Evolutionary conservation across 2,329 filamentous ascomycete species (phyloP), one percentile per base, ranked within the genome.

Genomic region (Eutypella sp.): DNA sequence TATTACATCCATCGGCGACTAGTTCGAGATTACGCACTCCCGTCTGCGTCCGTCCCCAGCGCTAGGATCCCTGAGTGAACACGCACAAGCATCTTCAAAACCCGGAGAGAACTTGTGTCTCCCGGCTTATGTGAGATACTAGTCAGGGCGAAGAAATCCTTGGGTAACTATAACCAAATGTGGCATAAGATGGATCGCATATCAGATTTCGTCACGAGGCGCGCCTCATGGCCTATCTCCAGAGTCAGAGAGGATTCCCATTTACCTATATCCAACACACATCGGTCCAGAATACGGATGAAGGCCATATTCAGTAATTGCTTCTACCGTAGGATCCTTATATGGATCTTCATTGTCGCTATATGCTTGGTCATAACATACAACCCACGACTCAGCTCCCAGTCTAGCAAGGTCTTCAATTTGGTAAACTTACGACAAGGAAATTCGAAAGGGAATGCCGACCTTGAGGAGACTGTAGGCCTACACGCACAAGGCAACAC

Each of bases 301-400:
- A 70, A 68, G 49, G 62, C 71, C 6, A 52, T 79, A 11, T 57
- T 80, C n/a, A 66, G 74, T 13, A 71, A 76, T 54, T 76, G 71
- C 53, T 64, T 78, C 29, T 78, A 78, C 54, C 69, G 75, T 34
- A 68, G 76, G 45, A 66, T 79, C 18, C 60, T 79, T 37, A 62
- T 76, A 57, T 79, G 76, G 76, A 66, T 65, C 5, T 48, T 72
- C n/a, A 60, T 67, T 13, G 57, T 70, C 41, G 59, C 72, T 40
- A 49, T 66, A 29, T 57, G 79, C 18, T 55, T 74, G 9, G 37
- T 76, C 31, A 54, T 67, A 2, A 53, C 76, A 5, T 69, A 70
- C 49, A 68, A 59, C 25, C 60, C 58, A 24, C 53, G 49, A 22
- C 39, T 59, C 22, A 50, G 52, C 15, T 44, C 52, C 18, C 46